These are phyloP conservation scores for Hirschioporus abietinus DNA, from an alignment of 768 basidiomycete genomes.

Conservation along the genomic window DNA sequence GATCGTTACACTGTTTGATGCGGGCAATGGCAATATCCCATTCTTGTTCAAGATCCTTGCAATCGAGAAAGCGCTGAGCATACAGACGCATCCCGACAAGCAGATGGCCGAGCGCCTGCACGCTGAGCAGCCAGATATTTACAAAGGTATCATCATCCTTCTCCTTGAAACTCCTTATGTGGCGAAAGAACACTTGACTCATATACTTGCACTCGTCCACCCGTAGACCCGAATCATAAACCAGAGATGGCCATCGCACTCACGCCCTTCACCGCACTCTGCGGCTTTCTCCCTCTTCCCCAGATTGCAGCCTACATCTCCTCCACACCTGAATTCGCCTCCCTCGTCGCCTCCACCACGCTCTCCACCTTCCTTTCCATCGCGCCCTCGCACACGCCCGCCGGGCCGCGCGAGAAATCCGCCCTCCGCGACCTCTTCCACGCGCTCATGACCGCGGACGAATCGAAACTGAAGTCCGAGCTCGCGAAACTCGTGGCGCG, in stretches of 20 bases:
- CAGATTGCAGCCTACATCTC: conserved; percentile 64
- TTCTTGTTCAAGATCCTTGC: conserved; percentile 92
- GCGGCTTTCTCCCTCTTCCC: conserved; percentile 84
- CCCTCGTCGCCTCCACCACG: conserved; percentile 58
- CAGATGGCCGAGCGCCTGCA: conserved; percentile 67
- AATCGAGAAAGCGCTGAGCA: conserved; percentile 83
- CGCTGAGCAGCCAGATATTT: conserved; percentile 68
- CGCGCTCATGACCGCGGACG: conserved; percentile 78
- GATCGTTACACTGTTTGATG: conserved; percentile 51
- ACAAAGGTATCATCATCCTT: conserved; percentile 64
- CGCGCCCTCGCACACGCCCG: conserved; percentile 37
- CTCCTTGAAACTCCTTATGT: background rate
- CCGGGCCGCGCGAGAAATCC: conserved; percentile 45
- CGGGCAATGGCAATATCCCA: conserved; percentile 65
- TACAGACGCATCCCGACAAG: conserved; percentile 92
- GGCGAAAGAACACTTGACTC: background rate
- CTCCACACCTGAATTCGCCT: conserved; percentile 68
- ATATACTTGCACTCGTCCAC: conserved; percentile 10
- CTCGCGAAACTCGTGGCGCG: conserved; percentile 55
- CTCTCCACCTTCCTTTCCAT: conserved; percentile 45
- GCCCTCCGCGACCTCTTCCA: conserved; percentile 75
- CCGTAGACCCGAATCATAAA: conserved; percentile 88
- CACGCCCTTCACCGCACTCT: conserved; percentile 84
- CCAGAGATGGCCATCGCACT: conserved; percentile 99
- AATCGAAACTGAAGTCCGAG: conserved; percentile 43